Conservation (phyloP, 2,329 filamentous ascomycete species). For the Epichloe typhina region DNA sequence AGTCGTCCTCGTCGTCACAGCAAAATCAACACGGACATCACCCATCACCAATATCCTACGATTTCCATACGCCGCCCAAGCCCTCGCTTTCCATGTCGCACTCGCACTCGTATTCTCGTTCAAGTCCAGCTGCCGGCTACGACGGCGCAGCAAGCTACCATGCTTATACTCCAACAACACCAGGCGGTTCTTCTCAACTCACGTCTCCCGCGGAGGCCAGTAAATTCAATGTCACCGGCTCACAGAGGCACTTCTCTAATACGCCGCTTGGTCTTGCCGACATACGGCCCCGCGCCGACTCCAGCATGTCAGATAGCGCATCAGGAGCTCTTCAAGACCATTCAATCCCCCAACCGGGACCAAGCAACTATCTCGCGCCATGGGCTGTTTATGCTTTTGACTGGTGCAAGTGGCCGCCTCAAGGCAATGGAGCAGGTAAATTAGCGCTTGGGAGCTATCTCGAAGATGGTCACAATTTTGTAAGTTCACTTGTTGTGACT, state of each 20-base stretch:
- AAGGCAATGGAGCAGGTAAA: conserved; percentile 72
- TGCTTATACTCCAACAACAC: conserved; percentile 50
- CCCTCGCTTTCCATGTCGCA: conserved; percentile 55
- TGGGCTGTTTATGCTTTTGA: conserved; percentile 96
- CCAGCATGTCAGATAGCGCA: conserved; percentile 59
- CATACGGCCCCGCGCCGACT: conserved; percentile 78
- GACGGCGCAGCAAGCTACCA: conserved; percentile 41
- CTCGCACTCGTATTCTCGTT: conserved; percentile 69
- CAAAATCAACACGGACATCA: conserved; percentile 17
- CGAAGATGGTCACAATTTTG: conserved; percentile 97
- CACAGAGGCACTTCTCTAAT: conserved; percentile 56
- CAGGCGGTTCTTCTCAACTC: conserved; percentile 51
- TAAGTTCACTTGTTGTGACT: conserved; percentile 29
- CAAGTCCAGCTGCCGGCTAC: conserved; percentile 58
- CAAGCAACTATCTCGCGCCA: conserved; percentile 85
- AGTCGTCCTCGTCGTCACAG: conserved; percentile 23
- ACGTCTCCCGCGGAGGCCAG: conserved; percentile 38
- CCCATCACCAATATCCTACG: conserved; percentile 31
- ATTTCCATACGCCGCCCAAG: conserved; percentile 52
- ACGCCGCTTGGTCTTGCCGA: conserved; percentile 85
- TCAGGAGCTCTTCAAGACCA: conserved; percentile 54
- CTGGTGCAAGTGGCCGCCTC: conserved; percentile 96
- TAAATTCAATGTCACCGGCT: conserved; percentile 44
- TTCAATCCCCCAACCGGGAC: conserved; percentile 49
- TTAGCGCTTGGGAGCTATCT: conserved; percentile 91